Evolutionary conservation across 1,284 basidiomycete genomes (phyloP).

Genomic region (Acaromyces ingoldii): DNA sequence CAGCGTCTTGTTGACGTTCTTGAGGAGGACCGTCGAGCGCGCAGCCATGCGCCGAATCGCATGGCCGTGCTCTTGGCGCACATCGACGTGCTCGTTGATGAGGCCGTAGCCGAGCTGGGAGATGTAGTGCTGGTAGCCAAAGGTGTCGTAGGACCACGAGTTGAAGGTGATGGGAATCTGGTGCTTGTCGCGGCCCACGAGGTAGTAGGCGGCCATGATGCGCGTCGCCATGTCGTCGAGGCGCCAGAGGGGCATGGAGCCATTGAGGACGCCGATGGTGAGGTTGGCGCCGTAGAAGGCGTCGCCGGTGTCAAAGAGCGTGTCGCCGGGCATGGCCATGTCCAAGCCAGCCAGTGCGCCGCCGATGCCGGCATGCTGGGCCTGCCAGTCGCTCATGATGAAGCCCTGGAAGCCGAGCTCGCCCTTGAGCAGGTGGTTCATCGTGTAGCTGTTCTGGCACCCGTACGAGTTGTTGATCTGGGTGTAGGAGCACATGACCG

Average conservation of each 20-base stretch:
- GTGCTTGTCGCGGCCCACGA: constrained; percentile 20
- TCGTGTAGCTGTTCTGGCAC: constrained; percentile 64
- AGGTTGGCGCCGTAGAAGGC: constrained; percentile 61
- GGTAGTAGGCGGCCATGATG: constrained; percentile 46
- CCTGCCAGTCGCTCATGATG: constrained; percentile 54
- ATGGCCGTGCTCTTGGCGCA: constrained; percentile 67
- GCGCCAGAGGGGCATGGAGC: constrained; percentile 63
- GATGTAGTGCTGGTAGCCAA: not conserved
- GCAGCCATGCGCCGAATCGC: constrained; percentile 68
- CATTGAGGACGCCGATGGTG: constrained; percentile 64
- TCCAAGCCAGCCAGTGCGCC: constrained; percentile 65
- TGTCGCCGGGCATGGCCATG: constrained; percentile 54
- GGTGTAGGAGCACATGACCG: constrained; percentile 19
- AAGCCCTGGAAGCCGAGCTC: constrained; percentile 75
- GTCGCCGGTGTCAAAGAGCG: constrained; percentile 5
- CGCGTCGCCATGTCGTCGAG: constrained; percentile 53
- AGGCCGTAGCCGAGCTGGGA: not conserved
- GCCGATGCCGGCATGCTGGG: constrained; percentile 36
- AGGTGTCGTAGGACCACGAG: constrained; percentile 2
- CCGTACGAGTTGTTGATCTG: constrained; percentile 66
- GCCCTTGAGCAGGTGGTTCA: constrained; percentile 68
- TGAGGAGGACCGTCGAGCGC: constrained; percentile 68
- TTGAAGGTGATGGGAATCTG: constrained; percentile 36
- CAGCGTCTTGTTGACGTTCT: constrained; percentile 59
- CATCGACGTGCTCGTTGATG: constrained; percentile 62